Conservation (phyloP, 164 flowering plant genomes). For the Akebia trifoliata region DNA sequence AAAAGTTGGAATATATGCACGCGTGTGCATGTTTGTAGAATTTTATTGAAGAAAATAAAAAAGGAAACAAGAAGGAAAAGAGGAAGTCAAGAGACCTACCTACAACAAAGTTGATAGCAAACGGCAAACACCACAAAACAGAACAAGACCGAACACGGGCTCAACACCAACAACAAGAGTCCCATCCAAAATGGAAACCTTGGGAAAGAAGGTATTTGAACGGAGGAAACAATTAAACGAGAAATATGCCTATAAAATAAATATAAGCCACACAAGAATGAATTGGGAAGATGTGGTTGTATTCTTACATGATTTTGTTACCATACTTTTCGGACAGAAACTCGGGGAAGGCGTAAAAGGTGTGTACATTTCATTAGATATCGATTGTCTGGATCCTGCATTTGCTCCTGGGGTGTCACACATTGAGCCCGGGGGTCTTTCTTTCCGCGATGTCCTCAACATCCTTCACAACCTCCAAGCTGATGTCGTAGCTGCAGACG, state of each 20-base stretch:
- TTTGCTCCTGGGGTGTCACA: slow-evolving; percentile 99
- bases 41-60: background rate
- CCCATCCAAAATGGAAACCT: too few relatives aligned
- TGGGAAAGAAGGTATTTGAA: too few relatives aligned
- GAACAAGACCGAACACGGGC: too few relatives aligned
- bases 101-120: too few relatives aligned
- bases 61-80: background rate
- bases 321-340: slow-evolving; percentile 46
- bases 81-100: too few relatives aligned
- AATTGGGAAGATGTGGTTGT: background rate
- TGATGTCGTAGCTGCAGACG: slow-evolving; percentile 91
- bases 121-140: too few relatives aligned
- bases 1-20: too few relatives aligned
- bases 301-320: slow-evolving; percentile 1
- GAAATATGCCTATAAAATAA: too few relatives aligned
- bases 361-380: slow-evolving; percentile 83
- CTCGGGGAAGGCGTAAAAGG: slow-evolving; percentile 96
- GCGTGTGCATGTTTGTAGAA: too few relatives aligned
- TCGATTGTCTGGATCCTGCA: slow-evolving; percentile 95
- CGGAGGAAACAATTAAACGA: too few relatives aligned
- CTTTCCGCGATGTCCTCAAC: slow-evolving; percentile 93
- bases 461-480: slow-evolving; percentile 87
- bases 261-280: background rate
- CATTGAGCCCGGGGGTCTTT: slow-evolving; percentile 98
- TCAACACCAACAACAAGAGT: too few relatives aligned